These are phyloP conservation scores for Diplocarpon mali DNA, from an alignment of 2,329 filamentous ascomycete species.

Conservation along the genomic window DNA sequence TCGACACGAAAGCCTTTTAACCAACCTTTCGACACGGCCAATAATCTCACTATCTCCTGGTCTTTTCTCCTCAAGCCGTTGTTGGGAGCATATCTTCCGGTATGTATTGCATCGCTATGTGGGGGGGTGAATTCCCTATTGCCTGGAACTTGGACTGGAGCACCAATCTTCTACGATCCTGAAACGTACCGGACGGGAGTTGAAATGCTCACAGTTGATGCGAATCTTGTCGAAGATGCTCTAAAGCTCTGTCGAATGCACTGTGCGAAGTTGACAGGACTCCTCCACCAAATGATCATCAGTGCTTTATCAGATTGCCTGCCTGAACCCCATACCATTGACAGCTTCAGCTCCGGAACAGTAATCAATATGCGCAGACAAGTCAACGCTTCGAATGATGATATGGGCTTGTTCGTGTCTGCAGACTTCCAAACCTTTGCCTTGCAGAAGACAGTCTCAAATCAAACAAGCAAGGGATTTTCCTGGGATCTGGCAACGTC, in stretches of 20 bases:
- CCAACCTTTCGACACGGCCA: not conserved
- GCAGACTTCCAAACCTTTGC: not conserved
- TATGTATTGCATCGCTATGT: not conserved
- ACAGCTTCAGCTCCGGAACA: not conserved
- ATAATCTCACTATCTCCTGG: constrained; percentile 2
- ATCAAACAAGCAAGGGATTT: not conserved
- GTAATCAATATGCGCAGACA: not conserved
- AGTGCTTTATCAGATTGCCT: not conserved
- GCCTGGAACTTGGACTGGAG: not conserved
- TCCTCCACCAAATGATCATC: constrained; percentile 1
- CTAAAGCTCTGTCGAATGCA: constrained; percentile 2
- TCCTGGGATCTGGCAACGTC: not conserved
- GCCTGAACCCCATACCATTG: not conserved
- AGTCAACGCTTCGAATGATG: not conserved
- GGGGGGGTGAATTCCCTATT: not conserved
- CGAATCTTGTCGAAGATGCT: not conserved
- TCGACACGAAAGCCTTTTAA: not conserved
- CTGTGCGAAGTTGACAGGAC: not conserved
- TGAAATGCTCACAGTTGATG: not conserved
- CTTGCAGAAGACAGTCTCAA: not conserved
- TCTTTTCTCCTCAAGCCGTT: not conserved
- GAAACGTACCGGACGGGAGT: not conserved
- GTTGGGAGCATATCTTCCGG: not conserved
- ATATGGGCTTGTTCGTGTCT: not conserved
- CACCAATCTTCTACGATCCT: not conserved